Evolutionary conservation across 495 filamentous ascomycete species (phyloP).

Genomic region (Sporormia fimetaria): DNA sequence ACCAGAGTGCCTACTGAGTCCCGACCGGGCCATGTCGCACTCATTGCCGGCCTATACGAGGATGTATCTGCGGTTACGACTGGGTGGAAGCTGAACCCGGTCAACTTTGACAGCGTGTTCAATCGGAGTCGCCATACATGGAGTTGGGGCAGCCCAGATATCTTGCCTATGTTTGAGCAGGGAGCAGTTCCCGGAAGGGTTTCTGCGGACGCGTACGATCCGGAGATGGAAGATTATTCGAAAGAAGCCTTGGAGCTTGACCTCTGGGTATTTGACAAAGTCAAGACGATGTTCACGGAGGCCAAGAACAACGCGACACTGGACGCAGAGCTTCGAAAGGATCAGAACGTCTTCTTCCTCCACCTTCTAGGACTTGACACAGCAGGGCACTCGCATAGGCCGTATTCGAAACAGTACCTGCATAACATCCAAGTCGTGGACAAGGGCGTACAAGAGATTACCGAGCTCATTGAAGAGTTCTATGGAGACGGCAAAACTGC

Average conservation of each 20-base stretch:
- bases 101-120: slow-evolving; percentile 98
- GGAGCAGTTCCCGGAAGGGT: slow-evolving; percentile 81
- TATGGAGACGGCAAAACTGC: slow-evolving; percentile 88
- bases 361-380: slow-evolving; percentile 96
- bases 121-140: slow-evolving; percentile 93
- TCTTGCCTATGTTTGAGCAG: slow-evolving; percentile 91
- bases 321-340: slow-evolving; percentile 58
- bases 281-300: slow-evolving; percentile 71
- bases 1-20: slow-evolving; percentile 97
- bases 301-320: slow-evolving; percentile 70
- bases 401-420: slow-evolving; percentile 92
- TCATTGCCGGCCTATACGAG: slow-evolving; percentile 96
- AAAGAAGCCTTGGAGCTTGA: slow-evolving; percentile 70
- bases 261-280: slow-evolving; percentile 90
- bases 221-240: slow-evolving; percentile 85
- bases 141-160: slow-evolving; percentile 99
- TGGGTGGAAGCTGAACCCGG: slow-evolving; percentile 97
- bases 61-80: slow-evolving; percentile 97
- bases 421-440: slow-evolving; percentile 94
- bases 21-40: slow-evolving; percentile 88
- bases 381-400: slow-evolving; percentile 74
- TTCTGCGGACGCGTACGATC: slow-evolving; percentile 69
- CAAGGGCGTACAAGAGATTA: slow-evolving; percentile 70
- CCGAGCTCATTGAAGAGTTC: slow-evolving; percentile 72
- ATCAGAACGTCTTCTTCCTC: slow-evolving; percentile 91